Conservation (phyloP, 2,329 filamentous ascomycete species). For the Leptographium galeiforme region DNA sequence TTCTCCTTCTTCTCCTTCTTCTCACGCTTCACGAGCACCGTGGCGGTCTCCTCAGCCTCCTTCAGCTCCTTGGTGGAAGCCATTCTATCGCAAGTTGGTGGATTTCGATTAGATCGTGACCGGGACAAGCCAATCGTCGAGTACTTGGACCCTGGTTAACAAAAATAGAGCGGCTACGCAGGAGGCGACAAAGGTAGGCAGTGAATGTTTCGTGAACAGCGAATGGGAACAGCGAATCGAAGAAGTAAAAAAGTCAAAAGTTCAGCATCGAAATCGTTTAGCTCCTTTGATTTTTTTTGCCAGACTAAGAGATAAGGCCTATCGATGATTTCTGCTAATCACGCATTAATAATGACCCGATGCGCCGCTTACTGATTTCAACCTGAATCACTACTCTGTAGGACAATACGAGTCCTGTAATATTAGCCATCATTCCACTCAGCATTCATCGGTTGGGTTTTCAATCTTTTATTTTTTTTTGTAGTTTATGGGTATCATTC, state of each 20-base stretch:
- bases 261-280: background rate
- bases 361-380: background rate
- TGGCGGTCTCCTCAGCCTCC: slow-evolving; percentile 10
- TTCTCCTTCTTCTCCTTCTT: slow-evolving; percentile 12
- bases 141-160: too few relatives aligned
- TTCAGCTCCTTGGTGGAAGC: slow-evolving; percentile 10
- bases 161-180: too few relatives aligned
- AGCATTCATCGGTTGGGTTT: background rate
- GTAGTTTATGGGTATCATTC: slow-evolving; percentile 3
- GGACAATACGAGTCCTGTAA: too few relatives aligned
- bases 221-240: background rate
- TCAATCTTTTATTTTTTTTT: background rate
- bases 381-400: too few relatives aligned
- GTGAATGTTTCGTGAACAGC: too few relatives aligned
- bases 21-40: slow-evolving; percentile 2
- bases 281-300: slow-evolving; percentile 1
- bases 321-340: background rate
- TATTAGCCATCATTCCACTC: too few relatives aligned
- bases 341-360: background rate
- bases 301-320: background rate
- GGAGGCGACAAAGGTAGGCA: background rate
- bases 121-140: too few relatives aligned
- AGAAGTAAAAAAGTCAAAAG: background rate
- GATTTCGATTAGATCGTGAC: too few relatives aligned
- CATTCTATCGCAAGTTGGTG: background rate